Evolutionary conservation across 2,329 filamentous ascomycete genomes (phyloP).

Genomic region (Xylariales sp.): DNA sequence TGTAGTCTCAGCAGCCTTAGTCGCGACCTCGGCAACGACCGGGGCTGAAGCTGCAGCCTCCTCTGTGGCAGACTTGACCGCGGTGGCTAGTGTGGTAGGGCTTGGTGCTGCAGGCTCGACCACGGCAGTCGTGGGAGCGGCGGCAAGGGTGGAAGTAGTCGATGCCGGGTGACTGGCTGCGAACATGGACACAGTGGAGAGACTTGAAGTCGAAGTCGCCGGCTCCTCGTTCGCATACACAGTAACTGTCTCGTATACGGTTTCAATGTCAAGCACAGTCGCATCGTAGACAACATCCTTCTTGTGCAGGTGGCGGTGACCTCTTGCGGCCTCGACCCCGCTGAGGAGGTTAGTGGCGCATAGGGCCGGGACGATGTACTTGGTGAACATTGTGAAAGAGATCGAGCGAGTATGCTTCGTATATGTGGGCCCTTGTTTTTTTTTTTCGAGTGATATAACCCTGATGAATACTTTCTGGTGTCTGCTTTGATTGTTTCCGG

Average conservation of each 20-base stretch:
- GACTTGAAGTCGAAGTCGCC: slow-evolving; percentile 6
- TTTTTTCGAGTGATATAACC: slow-evolving; percentile 1
- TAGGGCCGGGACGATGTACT: slow-evolving; percentile 25
- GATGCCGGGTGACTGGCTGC: slow-evolving; percentile 8
- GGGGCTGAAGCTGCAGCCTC: too few species aligned
- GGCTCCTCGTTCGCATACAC: slow-evolving; percentile 19
- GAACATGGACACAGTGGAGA: slow-evolving; percentile 8
- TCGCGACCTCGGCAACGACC: slow-evolving; percentile 7
- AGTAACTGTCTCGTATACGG: slow-evolving; percentile 25
- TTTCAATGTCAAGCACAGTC: slow-evolving; percentile 25
- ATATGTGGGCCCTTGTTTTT: too few species aligned
- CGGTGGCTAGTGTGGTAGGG: slow-evolving; percentile 22
- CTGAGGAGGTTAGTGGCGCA: slow-evolving; percentile 24
- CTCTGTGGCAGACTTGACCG: slow-evolving; percentile 15
- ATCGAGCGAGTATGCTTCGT: too few species aligned
- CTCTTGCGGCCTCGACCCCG: slow-evolving; percentile 19
- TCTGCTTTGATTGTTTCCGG: slow-evolving; percentile 7
- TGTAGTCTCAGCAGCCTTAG: slow-evolving; percentile 10
- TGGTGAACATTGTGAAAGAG: slow-evolving; percentile 26
- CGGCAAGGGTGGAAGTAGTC: slow-evolving; percentile 9
- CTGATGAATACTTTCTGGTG: background rate
- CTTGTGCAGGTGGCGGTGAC: slow-evolving; percentile 25
- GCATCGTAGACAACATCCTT: slow-evolving; percentile 22
- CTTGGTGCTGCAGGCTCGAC: slow-evolving; percentile 9
- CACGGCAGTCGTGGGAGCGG: slow-evolving; percentile 9